A percentile compares a stretch with the other conserved stretches of the same genome.
These are phyloP conservation scores for Backusella tarrabulga DNA, from an alignment of 192 early-diverging fungal genomes.

Conservation along the genomic window DNA sequence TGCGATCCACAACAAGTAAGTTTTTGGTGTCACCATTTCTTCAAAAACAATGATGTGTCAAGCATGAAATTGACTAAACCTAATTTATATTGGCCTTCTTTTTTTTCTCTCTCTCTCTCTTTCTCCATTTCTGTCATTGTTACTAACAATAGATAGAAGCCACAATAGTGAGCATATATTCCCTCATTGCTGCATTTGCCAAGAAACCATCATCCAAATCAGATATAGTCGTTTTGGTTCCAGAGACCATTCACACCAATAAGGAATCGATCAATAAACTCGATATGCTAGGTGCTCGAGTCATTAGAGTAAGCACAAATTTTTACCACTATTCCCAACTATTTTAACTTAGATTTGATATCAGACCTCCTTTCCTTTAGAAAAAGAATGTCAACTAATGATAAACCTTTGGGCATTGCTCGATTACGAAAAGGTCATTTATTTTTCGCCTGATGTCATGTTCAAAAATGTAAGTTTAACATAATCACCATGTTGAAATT, in stretches of 20 bases:
- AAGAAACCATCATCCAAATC: neutral
- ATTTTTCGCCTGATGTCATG: constrained; percentile 12
- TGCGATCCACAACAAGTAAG: neutral
- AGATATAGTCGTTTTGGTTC: neutral
- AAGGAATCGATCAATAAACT: neutral
- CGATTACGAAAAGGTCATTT: constrained; percentile 17
- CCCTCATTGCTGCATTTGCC: neutral
- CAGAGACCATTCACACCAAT: neutral
- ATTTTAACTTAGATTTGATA: neutral
- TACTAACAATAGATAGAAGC: constrained; percentile 4
- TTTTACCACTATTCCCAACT: neutral
- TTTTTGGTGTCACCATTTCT: neutral
- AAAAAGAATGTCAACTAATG: neutral
- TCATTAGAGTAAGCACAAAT: neutral
- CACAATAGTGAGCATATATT: constrained; percentile 9
- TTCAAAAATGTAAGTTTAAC: constrained; percentile 4
- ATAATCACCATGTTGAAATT: neutral
- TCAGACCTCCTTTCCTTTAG: neutral
- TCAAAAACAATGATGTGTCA: neutral
- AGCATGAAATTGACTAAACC: neutral
- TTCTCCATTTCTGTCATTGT: neutral
- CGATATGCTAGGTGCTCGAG: neutral
- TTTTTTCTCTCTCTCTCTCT: neutral
- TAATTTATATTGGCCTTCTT: neutral
- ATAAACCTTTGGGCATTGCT: constrained; percentile 8